Percentiles rank a stretch among this genome's conserved stretches.
phyloP scores from a whole-genome alignment of 2,329 filamentous ascomycete genomes.

The Orbilia ellipsospora region DNA sequence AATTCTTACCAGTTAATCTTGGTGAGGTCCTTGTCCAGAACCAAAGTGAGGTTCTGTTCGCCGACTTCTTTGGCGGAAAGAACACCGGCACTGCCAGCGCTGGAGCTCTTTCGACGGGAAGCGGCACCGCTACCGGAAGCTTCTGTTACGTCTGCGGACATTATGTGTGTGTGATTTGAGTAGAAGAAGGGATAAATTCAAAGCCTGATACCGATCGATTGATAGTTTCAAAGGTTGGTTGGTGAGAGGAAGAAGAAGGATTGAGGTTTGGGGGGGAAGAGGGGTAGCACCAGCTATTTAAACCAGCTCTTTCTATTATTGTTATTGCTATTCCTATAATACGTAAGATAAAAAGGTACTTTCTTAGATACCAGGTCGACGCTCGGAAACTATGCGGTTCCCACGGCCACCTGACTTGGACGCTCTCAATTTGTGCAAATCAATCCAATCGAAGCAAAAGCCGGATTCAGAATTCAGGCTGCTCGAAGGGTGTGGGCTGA shows the following conservation, averaged over 20 bases:
- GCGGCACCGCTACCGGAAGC: conserved; percentile 8
- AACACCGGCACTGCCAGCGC: conserved; percentile 35
- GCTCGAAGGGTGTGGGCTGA: not conserved
- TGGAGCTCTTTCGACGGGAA: conserved; percentile 22
- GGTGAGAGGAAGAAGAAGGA: not conserved
- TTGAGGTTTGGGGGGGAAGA: conserved; percentile 20
- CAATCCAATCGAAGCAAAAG: not conserved
- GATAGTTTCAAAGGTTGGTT: conserved; percentile 2
- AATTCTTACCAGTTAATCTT: not conserved
- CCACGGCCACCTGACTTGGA: conserved; percentile 25
- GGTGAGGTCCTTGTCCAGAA: not conserved
- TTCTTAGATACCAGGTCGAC: not conserved
- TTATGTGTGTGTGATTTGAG: conserved; percentile 21
- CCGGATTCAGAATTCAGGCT: conserved; percentile 34
- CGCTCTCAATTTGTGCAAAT: not conserved
- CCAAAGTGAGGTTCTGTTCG: not conserved
- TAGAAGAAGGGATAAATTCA: not conserved
- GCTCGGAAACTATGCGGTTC: conserved; percentile 39
- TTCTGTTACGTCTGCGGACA: conserved; percentile 46
- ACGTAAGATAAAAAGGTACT: not conserved
- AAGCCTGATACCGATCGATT: not conserved
- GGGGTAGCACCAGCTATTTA: conserved; percentile 55
- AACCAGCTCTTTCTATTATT: conserved; percentile 2
- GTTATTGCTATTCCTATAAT: not conserved
- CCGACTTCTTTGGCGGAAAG: conserved; percentile 32